A percentile compares a stretch with the other conserved stretches of the same genome.
These are phyloP conservation scores for Rhizoclosmatium globosum DNA, from an alignment of 192 early-diverging fungal species.

Conservation along the genomic window DNA sequence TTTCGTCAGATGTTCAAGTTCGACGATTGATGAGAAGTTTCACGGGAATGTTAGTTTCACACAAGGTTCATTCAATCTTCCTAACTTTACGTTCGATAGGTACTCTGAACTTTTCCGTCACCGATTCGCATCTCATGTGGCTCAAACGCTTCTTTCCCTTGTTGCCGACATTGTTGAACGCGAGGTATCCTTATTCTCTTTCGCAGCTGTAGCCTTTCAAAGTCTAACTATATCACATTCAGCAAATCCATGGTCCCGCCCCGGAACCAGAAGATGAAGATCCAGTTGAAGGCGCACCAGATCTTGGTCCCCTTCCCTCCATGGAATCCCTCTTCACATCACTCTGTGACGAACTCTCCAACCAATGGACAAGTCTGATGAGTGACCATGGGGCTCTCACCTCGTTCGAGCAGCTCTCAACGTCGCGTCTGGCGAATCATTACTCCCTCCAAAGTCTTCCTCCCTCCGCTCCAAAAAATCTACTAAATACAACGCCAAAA, in stretches of 20 bases:
- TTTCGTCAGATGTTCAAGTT: conserved; percentile 77
- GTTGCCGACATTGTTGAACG: conserved; percentile 78
- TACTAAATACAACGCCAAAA: conserved; percentile 53
- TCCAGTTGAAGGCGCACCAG: conserved; percentile 27
- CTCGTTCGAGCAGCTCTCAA: conserved; percentile 75
- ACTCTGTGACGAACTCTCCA: conserved; percentile 57
- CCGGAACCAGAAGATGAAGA: conserved; percentile 37
- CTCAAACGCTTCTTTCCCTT: conserved; percentile 80
- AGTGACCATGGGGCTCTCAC: conserved; percentile 78
- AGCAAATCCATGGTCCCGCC: conserved; percentile 24
- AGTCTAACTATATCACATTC: background rate
- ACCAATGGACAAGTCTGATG: conserved; percentile 61
- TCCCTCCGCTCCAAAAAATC: conserved; percentile 82
- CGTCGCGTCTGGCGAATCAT: conserved; percentile 70
- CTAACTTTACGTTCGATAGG: conserved; percentile 16
- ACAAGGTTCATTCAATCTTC: background rate
- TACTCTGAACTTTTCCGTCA: conserved; percentile 77
- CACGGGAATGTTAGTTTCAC: conserved; percentile 40
- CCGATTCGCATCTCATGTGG: conserved; percentile 87
- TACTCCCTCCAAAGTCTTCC: conserved; percentile 51
- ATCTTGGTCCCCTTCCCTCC: conserved; percentile 63
- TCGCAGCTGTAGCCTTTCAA: background rate
- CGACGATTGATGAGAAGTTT: conserved; percentile 72
- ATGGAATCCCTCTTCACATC: conserved; percentile 71
- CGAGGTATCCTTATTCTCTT: conserved; percentile 55